Base-by-base conservation (phyloP, 2,329 filamentous ascomycete species). In the Nemania diffusa region DNA sequence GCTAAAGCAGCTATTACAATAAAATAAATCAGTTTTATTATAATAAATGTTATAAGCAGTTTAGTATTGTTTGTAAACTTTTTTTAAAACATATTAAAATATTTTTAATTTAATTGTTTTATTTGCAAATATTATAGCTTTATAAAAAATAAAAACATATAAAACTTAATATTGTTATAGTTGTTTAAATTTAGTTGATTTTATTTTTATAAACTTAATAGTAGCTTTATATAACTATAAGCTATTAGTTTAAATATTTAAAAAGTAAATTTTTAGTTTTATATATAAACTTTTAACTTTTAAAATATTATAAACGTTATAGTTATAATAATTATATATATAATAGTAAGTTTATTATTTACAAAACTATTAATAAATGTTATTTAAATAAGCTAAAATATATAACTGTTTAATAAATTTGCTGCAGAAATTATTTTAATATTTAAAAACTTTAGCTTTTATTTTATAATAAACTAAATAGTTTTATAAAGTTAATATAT, bases 211-310 rank as follows among this genome's bases (percentile, higher is more conserved):
- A 34, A 34, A 15, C 7, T 26, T 62, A 46, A 44, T n/a, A 22
- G 26, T 55, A 37, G 24, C 27, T 55, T 62, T 53, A 62, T 53
- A 53, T 62, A 62, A 8, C 15, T 62, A 62, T 26, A 62, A n/a
- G 17, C 17, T 11, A 46, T 13, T 52, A 56, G 40, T 32, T 24
- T 52, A 62, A 55, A 8, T 1, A 3, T 52, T 37, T 24, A 9
- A 24, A 56, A 62, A 56, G 24, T 55, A 55, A 17, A 6, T 24
- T 34, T 61, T 61, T 53, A 61, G 15, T 15, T 59, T 59, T 17
- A 26, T 11, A 55, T 52, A 52, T 52, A n/a, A n/a, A n/a, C n/a
- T n/a, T n/a, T n/a, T n/a, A n/a, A n/a, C n/a, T n/a, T n/a, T n/a
- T n/a, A n/a, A 61, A n/a, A 20, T 62, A 32, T 2, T n/a, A 2